phyloP scores from a whole-genome alignment of 345 rosid genomes.

The Schrenkiella parvula region DNA sequence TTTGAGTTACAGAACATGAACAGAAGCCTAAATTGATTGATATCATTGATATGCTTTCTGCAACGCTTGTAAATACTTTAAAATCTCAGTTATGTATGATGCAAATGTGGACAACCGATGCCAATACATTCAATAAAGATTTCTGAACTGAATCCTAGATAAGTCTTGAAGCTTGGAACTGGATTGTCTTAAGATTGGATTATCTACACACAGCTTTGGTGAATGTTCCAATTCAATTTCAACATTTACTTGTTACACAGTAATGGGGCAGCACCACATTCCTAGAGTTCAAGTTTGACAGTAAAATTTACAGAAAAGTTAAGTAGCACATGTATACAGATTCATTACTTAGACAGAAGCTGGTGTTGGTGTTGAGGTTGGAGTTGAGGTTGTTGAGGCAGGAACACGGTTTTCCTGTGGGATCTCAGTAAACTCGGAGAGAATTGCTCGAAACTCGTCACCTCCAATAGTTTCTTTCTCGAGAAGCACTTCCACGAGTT shows the following conservation, averaged over 20 bases:
- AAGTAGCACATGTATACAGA: constrained; percentile 25
- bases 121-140: background rate
- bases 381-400: constrained; percentile 32
- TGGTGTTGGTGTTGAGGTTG: constrained; percentile 51
- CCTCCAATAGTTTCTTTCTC: constrained; percentile 92
- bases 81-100: background rate
- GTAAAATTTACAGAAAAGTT: constrained; percentile 25
- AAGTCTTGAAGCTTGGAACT: background rate
- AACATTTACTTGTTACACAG: constrained; percentile 25
- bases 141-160: background rate
- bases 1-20: background rate
- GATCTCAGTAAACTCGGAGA: constrained; percentile 85
- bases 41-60: background rate
- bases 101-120: background rate
- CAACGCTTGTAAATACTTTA: background rate
- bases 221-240: constrained; percentile 1
- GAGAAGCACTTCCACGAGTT: constrained; percentile 84
- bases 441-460: constrained; percentile 91
- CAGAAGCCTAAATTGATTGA: background rate
- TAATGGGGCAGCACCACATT: constrained; percentile 9
- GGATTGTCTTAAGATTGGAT: background rate
- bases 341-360: constrained; percentile 32
- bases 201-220: background rate
- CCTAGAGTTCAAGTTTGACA: constrained; percentile 13
- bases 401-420: constrained; percentile 77